These are phyloP conservation scores for Microsporum canis DNA, from an alignment of 2,329 filamentous ascomycete genomes.

Conservation along the genomic window DNA sequence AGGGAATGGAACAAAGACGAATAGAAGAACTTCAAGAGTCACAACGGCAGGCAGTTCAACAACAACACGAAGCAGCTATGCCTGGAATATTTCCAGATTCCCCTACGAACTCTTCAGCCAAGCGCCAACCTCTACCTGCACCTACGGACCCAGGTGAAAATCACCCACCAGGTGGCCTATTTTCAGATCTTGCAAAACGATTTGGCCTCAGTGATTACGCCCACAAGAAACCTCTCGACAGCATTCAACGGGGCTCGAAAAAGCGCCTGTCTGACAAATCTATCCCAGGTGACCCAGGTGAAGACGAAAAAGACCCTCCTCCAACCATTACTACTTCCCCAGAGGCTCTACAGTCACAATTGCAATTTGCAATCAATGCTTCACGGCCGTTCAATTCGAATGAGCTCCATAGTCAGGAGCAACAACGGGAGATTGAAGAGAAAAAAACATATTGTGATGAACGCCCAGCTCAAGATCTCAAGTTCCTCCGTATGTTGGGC, in stretches of 20 bases:
- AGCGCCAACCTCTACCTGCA: neutral
- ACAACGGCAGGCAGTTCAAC: constrained; percentile 19
- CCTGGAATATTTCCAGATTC: constrained; percentile 64
- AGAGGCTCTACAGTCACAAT: constrained; percentile 36
- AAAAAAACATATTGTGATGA: constrained; percentile 78
- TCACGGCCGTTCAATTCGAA: constrained; percentile 66
- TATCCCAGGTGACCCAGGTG: neutral
- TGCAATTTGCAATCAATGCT: constrained; percentile 66
- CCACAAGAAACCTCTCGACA: constrained; percentile 11
- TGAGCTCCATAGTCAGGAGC: constrained; percentile 59
- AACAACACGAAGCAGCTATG: constrained; percentile 40
- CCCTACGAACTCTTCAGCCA: constrained; percentile 35
- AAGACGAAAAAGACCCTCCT: constrained; percentile 15
- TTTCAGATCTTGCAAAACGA: constrained; percentile 56
- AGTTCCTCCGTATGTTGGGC: constrained; percentile 56
- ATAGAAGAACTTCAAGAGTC: constrained; percentile 33
- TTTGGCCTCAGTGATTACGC: constrained; percentile 52
- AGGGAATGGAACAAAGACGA: constrained; percentile 28
- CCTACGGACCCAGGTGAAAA: constrained; percentile 5
- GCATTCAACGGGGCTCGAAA: constrained; percentile 13
- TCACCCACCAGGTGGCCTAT: constrained; percentile 37
- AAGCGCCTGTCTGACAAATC: neutral
- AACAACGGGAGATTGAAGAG: constrained; percentile 64
- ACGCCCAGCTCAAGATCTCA: constrained; percentile 60
- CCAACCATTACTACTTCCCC: constrained; percentile 23